These are phyloP conservation scores for Mikania micrantha DNA, from an alignment of 129 eudicot species.

Conservation along the genomic window DNA sequence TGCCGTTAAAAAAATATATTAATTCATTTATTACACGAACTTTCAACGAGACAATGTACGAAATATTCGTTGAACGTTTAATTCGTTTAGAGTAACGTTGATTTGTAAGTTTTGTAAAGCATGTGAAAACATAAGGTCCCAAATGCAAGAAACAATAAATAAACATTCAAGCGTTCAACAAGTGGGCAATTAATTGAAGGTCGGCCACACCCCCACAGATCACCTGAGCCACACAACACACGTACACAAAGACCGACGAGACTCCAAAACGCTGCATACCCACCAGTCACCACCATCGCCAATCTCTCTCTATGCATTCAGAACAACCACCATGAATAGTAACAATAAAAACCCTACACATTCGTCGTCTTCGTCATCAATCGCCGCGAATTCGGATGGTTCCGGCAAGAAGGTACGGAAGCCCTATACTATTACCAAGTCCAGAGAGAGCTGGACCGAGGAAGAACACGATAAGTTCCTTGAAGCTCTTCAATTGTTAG, in stretches of 20 bases:
- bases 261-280: constrained; percentile 24
- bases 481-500: constrained; percentile 90
- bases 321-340: constrained; percentile 15
- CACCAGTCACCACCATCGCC: constrained; percentile 12
- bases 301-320: constrained; percentile 12
- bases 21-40: no score
- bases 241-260: constrained; percentile 7
- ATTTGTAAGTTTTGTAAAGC: background rate
- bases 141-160: background rate
- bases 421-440: constrained; percentile 92
- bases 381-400: constrained; percentile 30
- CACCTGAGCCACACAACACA: constrained; percentile 31
- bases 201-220: constrained; percentile 24
- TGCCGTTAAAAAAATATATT: no score
- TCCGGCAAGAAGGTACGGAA: constrained; percentile 83
- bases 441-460: constrained; percentile 96
- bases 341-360: constrained; percentile 17
- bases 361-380: constrained; percentile 29
- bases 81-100: no score
- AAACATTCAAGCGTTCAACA: constrained; percentile 9
- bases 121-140: constrained; percentile 2
- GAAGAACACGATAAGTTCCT: constrained; percentile 98
- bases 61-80: no score
- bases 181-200: constrained; percentile 29
- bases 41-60: no score